Evolutionary conservation across 176 grass and related monocot genomes (phyloP), one percentile per base, ranked within the genome.

Genomic region (Bromus sterilis): DNA sequence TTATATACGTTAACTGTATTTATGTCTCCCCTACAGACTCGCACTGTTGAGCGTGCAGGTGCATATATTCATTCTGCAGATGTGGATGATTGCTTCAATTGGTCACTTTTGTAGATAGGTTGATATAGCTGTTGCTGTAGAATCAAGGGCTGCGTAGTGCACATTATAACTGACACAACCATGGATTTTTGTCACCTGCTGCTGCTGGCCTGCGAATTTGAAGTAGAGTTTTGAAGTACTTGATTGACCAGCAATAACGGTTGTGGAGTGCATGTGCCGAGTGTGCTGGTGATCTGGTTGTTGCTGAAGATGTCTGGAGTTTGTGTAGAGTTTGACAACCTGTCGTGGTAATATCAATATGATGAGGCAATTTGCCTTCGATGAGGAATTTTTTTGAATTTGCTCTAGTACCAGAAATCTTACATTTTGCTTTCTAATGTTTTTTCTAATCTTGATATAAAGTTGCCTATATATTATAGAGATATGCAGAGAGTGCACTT

Each of bases 131-230:
- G n/a, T n/a, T n/a, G n/a, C n/a, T n/a, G n/a, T n/a, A n/a, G n/a
- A n/a, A n/a, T n/a, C n/a, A n/a, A n/a, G n/a, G n/a, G n/a, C n/a
- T n/a, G n/a, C n/a, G n/a, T n/a, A n/a, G n/a, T n/a, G n/a, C n/a
- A n/a, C n/a, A n/a, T 66, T 84, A 75, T 88, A 79, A 79, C 73
- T 88, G 80, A 36, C 56, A 57, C 74, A 73, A 73, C 57, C 28
- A 3, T 83, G 65, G 62, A 15, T 51, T 43, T 78, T 64, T 64
- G 72, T 40, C 42, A 56, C 60, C 25, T 29, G 42, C 33, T 73
- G 4, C 6, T 58, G n/a, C n/a, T n/a, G n/a, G n/a, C n/a, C 68
- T 72, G 74, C 33, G 55, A 21, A 74, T 29, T 21, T 55, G 20
- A 7, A 28, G 10, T 62, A 3, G 33, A 34, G 33, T n/a, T 34